Evolutionary conservation across 331 rosid species (phyloP), one percentile per base, ranked within the genome.

Genomic region (Quercus tomentella): DNA sequence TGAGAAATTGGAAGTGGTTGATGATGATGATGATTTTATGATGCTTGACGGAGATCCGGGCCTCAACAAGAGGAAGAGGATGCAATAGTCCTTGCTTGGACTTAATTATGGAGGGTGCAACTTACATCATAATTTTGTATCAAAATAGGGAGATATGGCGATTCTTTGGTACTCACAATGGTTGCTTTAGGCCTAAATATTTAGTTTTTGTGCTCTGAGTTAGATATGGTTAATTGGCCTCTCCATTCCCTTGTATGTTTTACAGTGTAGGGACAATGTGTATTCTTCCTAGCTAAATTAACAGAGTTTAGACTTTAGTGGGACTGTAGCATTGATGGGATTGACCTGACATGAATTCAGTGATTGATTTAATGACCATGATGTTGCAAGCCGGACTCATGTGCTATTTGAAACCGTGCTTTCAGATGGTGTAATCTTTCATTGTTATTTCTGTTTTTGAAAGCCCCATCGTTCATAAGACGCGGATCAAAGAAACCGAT

Each of bases 11-110:
- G 89, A 91, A 87, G 88, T 91, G 51, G 82, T 91, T 33, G 97
- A 90, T 0, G 99, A 93, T 0, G 97, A 92, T 15, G 97, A 91
- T 0, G 97, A 96, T 74, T 70, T 87, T 56, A 77, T 90, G 71
- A 62, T 93, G 87, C 83, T 95, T 22, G 92, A 61, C 14, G 90
- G 83, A 75, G 82, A 83, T 61, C 37, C 84, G 1, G 89, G 84
- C 57, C 9, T 83, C 80, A 67, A 75, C 77, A 96, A 96, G 87
- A 91, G 85, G 96, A 92, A 74, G 80, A 91, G 87, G 78, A 56
- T 82, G 84, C 90, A 75, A 77, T 89, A 87, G 85, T 82, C 18
- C 25, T 17, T 65, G 63, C 62, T 26, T 55, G 86, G 74, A 61
- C 71, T 74, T 67, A 62, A 35, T 72, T 72, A 41, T 54, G 87